Evolutionary conservation across 495 filamentous ascomycete genomes (phyloP), one percentile per base, ranked within the genome.

Genomic region (Echria macrotheca): DNA sequence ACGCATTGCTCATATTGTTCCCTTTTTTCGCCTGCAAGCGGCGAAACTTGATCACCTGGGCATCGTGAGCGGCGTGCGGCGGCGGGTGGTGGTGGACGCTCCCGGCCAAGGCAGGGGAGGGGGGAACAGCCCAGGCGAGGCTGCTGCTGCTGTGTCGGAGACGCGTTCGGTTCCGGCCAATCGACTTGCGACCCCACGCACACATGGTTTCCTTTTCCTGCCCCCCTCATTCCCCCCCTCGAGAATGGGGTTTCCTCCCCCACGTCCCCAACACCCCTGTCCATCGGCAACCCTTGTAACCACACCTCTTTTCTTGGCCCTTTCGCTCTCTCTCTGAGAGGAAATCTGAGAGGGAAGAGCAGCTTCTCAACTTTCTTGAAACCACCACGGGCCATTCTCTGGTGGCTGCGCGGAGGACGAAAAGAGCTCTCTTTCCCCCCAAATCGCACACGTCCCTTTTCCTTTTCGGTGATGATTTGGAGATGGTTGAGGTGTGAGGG

Each of bases 1-100:
- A n/a, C n/a, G n/a, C n/a, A n/a, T n/a, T n/a, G n/a, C 29, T 17
- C 37, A 28, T 3, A 26, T 14, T 15, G 8, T 10, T 22, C 32
- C 9, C 44, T 28, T 14, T 10, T 37, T 17, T 14, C 35, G 35
- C 15, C 35, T 37, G 35, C 35, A 37, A 37, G 35, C 14, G 35
- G 17, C 35, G 35, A 37, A 18, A 15, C 12, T 31, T 31, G 28
- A 12, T 31, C 28, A 36, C 5, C 21, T 23, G 21, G 23, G 24
- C 39, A 42, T 23, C 39, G n/a, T n/a, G n/a, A n/a, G n/a, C n/a
- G n/a, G n/a, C n/a, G n/a, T n/a, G n/a, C n/a, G n/a, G n/a, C n/a
- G n/a, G n/a, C n/a, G n/a, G n/a, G n/a, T n/a, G n/a, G n/a, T 42
- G 39, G 21, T 42, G 39, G 39, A 42, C 21, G 39, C 39, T 42